Conservation (phyloP, 257 asterid species). For the Solanum dulcamara region DNA sequence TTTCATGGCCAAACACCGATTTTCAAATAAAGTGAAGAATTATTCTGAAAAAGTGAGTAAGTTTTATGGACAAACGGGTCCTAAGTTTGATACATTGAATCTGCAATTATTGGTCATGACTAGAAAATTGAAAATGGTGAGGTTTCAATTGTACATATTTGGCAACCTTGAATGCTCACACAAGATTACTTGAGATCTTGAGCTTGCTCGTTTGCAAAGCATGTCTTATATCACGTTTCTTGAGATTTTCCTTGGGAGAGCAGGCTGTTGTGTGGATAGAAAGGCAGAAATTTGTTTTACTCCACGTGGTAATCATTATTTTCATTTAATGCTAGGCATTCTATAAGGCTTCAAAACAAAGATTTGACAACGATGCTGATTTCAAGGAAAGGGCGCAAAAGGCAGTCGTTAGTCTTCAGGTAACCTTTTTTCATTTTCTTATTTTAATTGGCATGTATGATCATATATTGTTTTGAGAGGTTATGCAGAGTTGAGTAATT, state of each 20-base stretch:
- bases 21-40: neutral
- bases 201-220: neutral
- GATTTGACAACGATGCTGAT: slow-evolving; percentile 64
- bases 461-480: neutral
- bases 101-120: neutral
- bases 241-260: neutral
- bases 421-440: slow-evolving; percentile 6
- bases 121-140: neutral
- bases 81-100: neutral
- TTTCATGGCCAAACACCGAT: neutral
- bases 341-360: slow-evolving; percentile 80
- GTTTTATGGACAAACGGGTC: no score
- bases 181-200: neutral
- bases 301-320: neutral
- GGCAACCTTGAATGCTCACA: neutral
- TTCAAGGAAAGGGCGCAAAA: slow-evolving; percentile 83
- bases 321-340: slow-evolving; percentile 32
- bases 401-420: slow-evolving; percentile 98
- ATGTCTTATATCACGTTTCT: neutral
- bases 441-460: neutral
- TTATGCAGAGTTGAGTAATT: neutral
- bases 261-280: neutral
- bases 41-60: neutral
- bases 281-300: neutral
- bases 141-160: neutral